Evolutionary conservation across 176 grass and related monocot species (phyloP), one percentile per base, ranked within the genome.

Genomic region (Carex scoparia): DNA sequence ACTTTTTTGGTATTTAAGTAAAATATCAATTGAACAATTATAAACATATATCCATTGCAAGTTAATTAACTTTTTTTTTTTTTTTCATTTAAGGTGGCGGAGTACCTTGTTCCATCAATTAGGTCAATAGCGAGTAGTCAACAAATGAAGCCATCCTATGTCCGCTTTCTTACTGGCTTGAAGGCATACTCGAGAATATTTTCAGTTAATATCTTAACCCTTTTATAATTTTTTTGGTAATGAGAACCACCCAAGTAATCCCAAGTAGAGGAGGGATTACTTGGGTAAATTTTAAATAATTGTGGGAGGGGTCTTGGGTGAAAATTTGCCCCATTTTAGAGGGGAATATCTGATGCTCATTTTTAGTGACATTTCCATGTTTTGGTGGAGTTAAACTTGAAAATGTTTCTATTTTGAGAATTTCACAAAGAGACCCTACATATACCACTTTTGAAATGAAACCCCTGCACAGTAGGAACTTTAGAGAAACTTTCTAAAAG

Each of bases 171-270:
- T 85, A 98, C 96, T 38, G 96, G 96, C 88, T 88, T 95, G 88
- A 95, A 95, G 86, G 96, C 96, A 15, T 98, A 98, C 87, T 94
- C 96, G 73, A 91, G 91, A 88, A 98, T 98, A 61, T 95, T 98
- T 95, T 93, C 93, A 81, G 93, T 98, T 87, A 84, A 59, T n/a
- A 48, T 66, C 33, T 61, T 37, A 48, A 49, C 8, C 28, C 10
- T 4, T 16, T 71, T 80, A 61, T 63, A 10, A 27, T 9, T 10
- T 10, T 7, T 7, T 63, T 63, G 28, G 61, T 7, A 48, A 44
- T 70, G 37, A 40, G 67, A 33, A 70, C 31, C 66, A 8, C 66
- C 31, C 33, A 40, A 40, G 10, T 51, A 51, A 51, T 51, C 48
- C 48, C 48, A 51, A 51, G 48, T 46, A 72, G 69, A 46, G 69